Evolutionary conservation across 495 filamentous ascomycete genomes (phyloP), one percentile per base, ranked within the genome.

Genomic region (Penicillium desertorum): DNA sequence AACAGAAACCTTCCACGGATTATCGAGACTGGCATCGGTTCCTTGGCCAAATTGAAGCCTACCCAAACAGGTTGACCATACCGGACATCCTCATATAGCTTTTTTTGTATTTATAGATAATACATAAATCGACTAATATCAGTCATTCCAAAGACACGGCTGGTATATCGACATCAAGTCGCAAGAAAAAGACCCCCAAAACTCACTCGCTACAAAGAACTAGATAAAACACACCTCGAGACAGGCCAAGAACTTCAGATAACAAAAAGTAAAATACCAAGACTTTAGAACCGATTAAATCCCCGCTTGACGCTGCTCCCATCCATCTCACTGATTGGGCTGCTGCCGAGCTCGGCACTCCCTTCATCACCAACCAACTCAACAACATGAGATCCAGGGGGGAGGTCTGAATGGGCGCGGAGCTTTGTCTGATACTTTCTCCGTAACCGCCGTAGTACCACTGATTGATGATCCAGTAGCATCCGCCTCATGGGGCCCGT

Each of bases 301-400:
- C 2, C 5, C 0, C 7, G 12, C 10, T 42, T 52, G 5, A 8
- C 4, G 10, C 10, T 25, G 10, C 19, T 23, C 4, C 42, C 53
- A 55, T 55, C 53, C 29, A 55, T 45, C 30, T 56, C 59, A 45
- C 54, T 58, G 11, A 62, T 44, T 5, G 59, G 59, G 11, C 59
- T 62, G 39, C 51, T 58, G 7, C 34, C 55, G 22, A 62, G 16
- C 45, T 62, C 59, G 12, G 30, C 49, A 9, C 37, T 58, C 12
- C 34, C 44, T 4, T 23, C 47, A 45, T 58, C 45, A 2, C 59
- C 59, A 14, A 22, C 34, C 20, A 62, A 23, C 14, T 62, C 59
- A 3, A 62, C 56, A 29, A 62, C 19, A 19, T 34, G 27, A 5
- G 59, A 58, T n/a, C 59, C 59, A 44, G 59, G 55, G 55, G 30